phyloP scores from a whole-genome alignment of 2,329 filamentous ascomycete species.

The Magnaporthales sp. region DNA sequence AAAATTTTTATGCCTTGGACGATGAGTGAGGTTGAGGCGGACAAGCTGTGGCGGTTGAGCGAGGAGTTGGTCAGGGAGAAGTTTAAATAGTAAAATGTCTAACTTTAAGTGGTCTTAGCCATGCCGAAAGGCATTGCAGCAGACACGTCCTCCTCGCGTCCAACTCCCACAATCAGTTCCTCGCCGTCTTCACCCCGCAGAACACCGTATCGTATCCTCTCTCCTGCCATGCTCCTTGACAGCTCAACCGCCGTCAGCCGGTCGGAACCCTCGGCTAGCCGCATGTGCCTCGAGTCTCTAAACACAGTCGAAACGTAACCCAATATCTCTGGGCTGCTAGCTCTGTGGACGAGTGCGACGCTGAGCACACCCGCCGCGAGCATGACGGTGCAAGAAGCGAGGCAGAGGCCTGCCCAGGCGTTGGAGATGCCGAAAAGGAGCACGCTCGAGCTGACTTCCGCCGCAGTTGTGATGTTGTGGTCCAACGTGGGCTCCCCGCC shows the following conservation, averaged over 20 bases:
- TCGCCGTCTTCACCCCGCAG: neutral
- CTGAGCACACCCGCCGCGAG: neutral
- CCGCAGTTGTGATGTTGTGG: neutral
- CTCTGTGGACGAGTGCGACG: neutral
- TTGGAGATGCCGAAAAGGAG: neutral
- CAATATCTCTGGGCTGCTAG: neutral
- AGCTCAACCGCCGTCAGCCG: neutral
- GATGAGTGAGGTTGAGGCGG: neutral
- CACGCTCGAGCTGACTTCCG: no score
- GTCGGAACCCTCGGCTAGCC: neutral
- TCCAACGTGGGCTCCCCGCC: neutral
- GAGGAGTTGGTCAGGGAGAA: neutral
- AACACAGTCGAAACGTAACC: neutral
- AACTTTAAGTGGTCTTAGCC: no score
- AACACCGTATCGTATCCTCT: neutral
- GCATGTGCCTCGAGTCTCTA: neutral
- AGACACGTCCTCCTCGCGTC: neutral
- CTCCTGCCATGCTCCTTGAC: neutral
- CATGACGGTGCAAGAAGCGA: neutral
- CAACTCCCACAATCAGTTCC: neutral
- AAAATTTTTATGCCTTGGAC: neutral
- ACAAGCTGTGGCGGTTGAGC: neutral
- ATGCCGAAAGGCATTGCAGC: no score
- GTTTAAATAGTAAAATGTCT: neutral
- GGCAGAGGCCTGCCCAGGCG: neutral